Evolutionary conservation across 805 yeast genomes (phyloP).

Genomic region (Starmerella kuoi): DNA sequence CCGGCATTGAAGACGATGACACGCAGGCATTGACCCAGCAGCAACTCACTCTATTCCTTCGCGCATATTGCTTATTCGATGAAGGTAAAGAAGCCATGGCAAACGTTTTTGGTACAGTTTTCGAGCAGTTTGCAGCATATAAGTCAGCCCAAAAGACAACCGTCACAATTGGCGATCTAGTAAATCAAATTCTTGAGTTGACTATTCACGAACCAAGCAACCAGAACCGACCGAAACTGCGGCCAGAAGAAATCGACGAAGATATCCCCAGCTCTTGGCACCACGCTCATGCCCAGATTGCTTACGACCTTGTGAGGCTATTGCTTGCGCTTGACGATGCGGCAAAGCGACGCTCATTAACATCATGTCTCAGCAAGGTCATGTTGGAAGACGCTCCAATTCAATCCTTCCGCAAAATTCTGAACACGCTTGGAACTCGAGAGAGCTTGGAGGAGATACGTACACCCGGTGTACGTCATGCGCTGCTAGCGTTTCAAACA

Average conservation of each 20-base stretch:
- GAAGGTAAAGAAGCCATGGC: conserved; percentile 39
- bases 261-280: background rate
- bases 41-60: conserved; percentile 33
- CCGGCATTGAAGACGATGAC: conserved; percentile 32
- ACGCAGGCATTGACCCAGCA: conserved; percentile 38
- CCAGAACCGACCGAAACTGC: background rate
- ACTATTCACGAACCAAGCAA: conserved; percentile 47
- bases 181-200: conserved; percentile 67
- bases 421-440: background rate
- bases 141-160: conserved; percentile 27
- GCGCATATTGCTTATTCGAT: conserved; percentile 23
- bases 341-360: conserved; percentile 7
- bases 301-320: conserved; percentile 4
- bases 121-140: conserved; percentile 21
- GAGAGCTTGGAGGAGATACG: background rate
- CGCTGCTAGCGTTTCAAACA: background rate
- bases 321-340: background rate
- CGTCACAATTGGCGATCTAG: conserved; percentile 30
- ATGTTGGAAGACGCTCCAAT: conserved; percentile 3
- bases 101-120: conserved; percentile 3
- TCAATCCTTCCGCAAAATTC: background rate
- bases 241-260: background rate
- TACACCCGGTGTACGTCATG: background rate
- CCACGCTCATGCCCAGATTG: conserved; percentile 14
- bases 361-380: conserved; percentile 6